Conservation (phyloP, 139 green algal genomes). For the Marvania coccoides region DNA sequence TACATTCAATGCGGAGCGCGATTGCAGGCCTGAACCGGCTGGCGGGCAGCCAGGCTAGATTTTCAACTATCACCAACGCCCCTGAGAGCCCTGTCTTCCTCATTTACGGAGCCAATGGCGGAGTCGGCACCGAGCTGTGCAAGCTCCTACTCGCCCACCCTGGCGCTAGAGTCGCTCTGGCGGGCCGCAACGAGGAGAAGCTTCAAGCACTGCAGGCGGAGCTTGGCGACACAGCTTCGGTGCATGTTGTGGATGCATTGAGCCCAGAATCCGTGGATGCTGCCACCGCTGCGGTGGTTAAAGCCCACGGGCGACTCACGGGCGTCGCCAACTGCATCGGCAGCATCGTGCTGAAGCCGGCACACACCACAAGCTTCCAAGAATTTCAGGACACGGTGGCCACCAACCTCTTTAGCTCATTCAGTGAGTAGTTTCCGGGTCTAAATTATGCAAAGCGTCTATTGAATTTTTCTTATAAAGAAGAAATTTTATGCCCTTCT, state of each 20-base stretch:
- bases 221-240: neutral
- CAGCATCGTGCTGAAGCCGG: slow-evolving; percentile 62
- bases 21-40: too few species aligned
- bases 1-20: too few species aligned
- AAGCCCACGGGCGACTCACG: slow-evolving; percentile 39
- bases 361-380: slow-evolving; percentile 52
- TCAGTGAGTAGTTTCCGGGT: too few species aligned
- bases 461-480: too few species aligned
- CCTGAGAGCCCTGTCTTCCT: slow-evolving; percentile 45
- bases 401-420: slow-evolving; percentile 62
- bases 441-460: too few species aligned
- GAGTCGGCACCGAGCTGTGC: slow-evolving; percentile 55
- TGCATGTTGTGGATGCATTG: slow-evolving; percentile 3
- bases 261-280: slow-evolving; percentile 30
- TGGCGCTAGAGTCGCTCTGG: slow-evolving; percentile 47
- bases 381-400: slow-evolving; percentile 47
- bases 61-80: neutral
- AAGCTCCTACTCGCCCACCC: slow-evolving; percentile 33
- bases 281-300: slow-evolving; percentile 20
- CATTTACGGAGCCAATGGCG: slow-evolving; percentile 65
- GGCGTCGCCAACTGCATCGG: slow-evolving; percentile 76
- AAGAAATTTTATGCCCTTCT: too few species aligned
- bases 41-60: too few species aligned
- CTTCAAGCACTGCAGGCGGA: slow-evolving; percentile 26
- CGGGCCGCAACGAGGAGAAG: slow-evolving; percentile 37